Conservation (phyloP, 108 stramenopile species). For the Skeletonema menzelii region DNA sequence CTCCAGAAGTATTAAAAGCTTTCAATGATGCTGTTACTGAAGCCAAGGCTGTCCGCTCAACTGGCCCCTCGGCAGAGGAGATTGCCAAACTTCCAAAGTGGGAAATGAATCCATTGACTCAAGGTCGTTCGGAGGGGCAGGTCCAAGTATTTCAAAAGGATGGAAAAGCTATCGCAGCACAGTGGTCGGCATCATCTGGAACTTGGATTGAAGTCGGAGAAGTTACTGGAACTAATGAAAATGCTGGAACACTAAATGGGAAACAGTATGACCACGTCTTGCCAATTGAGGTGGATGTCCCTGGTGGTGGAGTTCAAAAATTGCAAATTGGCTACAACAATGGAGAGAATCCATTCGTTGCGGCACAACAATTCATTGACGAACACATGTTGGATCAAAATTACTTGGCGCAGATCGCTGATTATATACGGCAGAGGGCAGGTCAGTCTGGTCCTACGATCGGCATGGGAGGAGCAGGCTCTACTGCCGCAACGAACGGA, state of each 20-base stretch:
- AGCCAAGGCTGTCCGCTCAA: constrained; percentile 45
- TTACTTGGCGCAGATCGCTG: constrained; percentile 88
- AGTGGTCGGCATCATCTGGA: constrained; percentile 79
- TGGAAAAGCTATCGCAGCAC: constrained; percentile 90
- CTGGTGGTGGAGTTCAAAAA: constrained; percentile 81
- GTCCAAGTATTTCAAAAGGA: constrained; percentile 91
- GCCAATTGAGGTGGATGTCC: constrained; percentile 93
- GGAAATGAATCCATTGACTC: constrained; percentile 69
- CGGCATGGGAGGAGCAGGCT: constrained; percentile 35
- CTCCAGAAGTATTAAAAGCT: constrained; percentile 54
- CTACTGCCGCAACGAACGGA: constrained; percentile 42
- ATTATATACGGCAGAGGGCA: constrained; percentile 85
- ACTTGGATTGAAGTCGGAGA: constrained; percentile 97
- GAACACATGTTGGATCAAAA: constrained; percentile 87
- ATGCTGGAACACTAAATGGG: constrained; percentile 83
- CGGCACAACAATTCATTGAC: constrained; percentile 96
- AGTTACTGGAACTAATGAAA: constrained; percentile 85
- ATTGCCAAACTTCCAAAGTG: constrained; percentile 87
- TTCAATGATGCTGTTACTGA: constrained; percentile 65
- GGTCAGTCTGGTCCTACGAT: constrained; percentile 65
- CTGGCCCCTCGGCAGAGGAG: constrained; percentile 80
- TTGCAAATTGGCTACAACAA: constrained; percentile 95
- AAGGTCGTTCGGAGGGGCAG: constrained; percentile 86
- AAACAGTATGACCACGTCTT: constrained; percentile 90
- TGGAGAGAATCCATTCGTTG: constrained; percentile 96